Evolutionary conservation across 441 rosid genomes (phyloP), one percentile per base, ranked within the genome.

Genomic region (Daphne laureola): DNA sequence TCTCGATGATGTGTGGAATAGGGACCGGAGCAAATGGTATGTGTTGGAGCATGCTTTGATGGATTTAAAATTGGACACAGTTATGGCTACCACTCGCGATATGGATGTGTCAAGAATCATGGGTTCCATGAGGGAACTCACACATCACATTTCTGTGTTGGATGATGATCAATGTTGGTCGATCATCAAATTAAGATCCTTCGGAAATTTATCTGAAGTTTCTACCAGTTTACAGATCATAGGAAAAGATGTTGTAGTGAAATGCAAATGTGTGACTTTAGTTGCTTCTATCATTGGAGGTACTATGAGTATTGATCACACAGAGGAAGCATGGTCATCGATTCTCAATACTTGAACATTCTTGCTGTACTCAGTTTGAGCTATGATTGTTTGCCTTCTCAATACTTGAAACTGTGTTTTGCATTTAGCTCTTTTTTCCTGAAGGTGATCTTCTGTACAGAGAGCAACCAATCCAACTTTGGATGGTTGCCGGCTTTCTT

Each of bases 401-500:
- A 52, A 45, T 17, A 42, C 53, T n/a, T 61, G 38, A 61, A 61
- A 12, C 52, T 11, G 9, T 61, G 65, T 38, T 53, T 61, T 46
- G 65, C 53, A 2, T 61, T 31, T 47, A 53, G 65, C 17, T 53
- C 59, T n/a, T 53, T 17, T 53, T 61, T 36, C 65, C 65, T 13
- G 54, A 61, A 25, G 65, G 12, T 23, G 46, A 6, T 25, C 3
- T 5, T 11, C 17, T 61, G 5, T 40, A 54, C 1, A 47, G 43
- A 44, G 54, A 53, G 27, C 3, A 18, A 23, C 12, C 46, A 47
- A 40, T 61, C 16, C 65, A 16, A 21, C 13, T 61, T 2, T 53
- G 65, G 65, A 61, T 61, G 53, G 59, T 59, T 2, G 65, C 48
- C 15, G 65, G 65, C 3, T 53, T 53, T 14, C 47, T 61, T 13